A percentile compares a stretch with the other conserved stretches of the same genome.
These are phyloP conservation scores for Exophiala sideris DNA, from an alignment of 2,329 filamentous ascomycete species.

Conservation along the genomic window DNA sequence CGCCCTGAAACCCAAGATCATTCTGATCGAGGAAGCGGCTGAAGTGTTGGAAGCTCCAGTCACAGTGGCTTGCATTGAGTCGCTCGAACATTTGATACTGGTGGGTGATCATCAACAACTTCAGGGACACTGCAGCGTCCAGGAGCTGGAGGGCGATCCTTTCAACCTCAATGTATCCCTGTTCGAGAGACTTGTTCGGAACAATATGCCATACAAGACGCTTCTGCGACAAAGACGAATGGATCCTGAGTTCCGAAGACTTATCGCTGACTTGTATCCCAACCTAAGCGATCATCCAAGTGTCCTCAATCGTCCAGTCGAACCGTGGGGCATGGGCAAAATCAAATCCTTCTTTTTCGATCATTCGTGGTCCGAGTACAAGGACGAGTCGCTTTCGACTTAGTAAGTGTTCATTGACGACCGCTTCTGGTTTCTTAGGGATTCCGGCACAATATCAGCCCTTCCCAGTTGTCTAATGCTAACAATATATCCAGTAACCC, in stretches of 20 bases:
- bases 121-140: conserved; percentile 62
- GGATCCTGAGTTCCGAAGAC: conserved; percentile 63
- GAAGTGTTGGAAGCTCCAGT: conserved; percentile 64
- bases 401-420: conserved; percentile 25
- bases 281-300: conserved; percentile 56
- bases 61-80: conserved; percentile 58
- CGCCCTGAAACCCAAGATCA: conserved; percentile 61
- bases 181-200: conserved; percentile 73
- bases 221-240: conserved; percentile 69
- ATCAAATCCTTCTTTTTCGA: conserved; percentile 60
- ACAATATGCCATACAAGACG: conserved; percentile 60
- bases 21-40: conserved; percentile 77
- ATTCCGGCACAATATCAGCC: background rate
- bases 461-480: background rate
- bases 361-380: conserved; percentile 63
- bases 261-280: conserved; percentile 62
- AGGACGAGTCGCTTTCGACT: conserved; percentile 62
- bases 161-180: conserved; percentile 70
- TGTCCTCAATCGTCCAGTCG: conserved; percentile 53
- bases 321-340: conserved; percentile 52
- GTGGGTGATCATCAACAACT: conserved; percentile 82
- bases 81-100: conserved; percentile 62
- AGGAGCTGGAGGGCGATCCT: conserved; percentile 56
- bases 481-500: conserved; percentile 49
- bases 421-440: background rate